These are phyloP conservation scores for Zymoseptoria brevis DNA, from an alignment of 2,329 filamentous ascomycete species.

Conservation along the genomic window DNA sequence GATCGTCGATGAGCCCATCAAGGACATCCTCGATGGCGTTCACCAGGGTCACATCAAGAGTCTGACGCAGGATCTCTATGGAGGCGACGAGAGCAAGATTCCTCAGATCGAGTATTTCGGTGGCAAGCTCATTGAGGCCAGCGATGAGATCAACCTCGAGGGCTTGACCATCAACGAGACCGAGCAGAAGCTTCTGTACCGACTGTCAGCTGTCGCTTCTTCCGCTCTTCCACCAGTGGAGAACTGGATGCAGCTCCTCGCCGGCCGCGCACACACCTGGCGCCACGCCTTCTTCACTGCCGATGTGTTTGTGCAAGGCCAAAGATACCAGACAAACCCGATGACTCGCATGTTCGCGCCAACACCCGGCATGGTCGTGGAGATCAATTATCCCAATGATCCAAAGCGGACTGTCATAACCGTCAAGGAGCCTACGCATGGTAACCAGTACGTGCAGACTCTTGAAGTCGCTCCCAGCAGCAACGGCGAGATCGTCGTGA, in stretches of 20 bases:
- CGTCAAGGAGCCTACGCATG: slow-evolving; percentile 78
- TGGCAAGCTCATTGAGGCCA: slow-evolving; percentile 67
- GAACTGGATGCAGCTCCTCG: slow-evolving; percentile 80
- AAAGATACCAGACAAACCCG: slow-evolving; percentile 96
- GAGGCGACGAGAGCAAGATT: slow-evolving; percentile 62
- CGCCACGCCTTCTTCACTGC: slow-evolving; percentile 88
- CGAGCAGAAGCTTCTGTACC: slow-evolving; percentile 71
- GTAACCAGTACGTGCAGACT: slow-evolving; percentile 80
- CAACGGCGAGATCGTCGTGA: slow-evolving; percentile 74
- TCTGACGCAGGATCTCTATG: slow-evolving; percentile 73
- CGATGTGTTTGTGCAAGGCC: slow-evolving; percentile 88
- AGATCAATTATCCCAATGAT: slow-evolving; percentile 75
- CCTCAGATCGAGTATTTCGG: slow-evolving; percentile 93
- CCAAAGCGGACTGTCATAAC: slow-evolving; percentile 75
- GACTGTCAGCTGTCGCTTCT: slow-evolving; percentile 67
- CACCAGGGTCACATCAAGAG: slow-evolving; percentile 79
- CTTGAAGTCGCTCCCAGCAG: slow-evolving; percentile 71
- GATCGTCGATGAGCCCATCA: slow-evolving; percentile 83
- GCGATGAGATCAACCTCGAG: slow-evolving; percentile 70
- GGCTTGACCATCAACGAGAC: slow-evolving; percentile 79
- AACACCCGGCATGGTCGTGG: slow-evolving; percentile 76
- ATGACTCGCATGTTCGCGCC: slow-evolving; percentile 87
- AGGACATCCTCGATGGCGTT: slow-evolving; percentile 87
- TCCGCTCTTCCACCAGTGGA: slow-evolving; percentile 69
- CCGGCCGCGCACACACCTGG: slow-evolving; percentile 82